A percentile compares a stretch with the other conserved stretches of the same genome.
phyloP scores from a whole-genome alignment of 176 grass and related monocot species.

The Oryza australiensis region DNA sequence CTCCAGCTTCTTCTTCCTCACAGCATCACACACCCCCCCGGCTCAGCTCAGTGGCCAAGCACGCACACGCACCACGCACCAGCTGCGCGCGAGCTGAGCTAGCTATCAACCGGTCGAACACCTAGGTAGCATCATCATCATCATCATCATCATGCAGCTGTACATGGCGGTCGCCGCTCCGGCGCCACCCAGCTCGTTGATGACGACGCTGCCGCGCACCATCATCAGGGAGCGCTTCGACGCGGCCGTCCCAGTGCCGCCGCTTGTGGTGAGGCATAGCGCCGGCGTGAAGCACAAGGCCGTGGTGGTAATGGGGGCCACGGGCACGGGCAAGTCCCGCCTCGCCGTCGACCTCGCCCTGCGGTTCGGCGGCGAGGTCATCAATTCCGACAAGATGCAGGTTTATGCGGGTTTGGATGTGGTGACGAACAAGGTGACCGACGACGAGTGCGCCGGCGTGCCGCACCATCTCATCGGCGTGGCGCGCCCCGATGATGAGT shows the following conservation, averaged over 20 bases:
- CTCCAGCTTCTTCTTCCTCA: background rate
- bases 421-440: slow-evolving; percentile 74
- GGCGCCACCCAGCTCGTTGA: slow-evolving; percentile 1
- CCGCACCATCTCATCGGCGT: slow-evolving; percentile 81
- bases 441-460: slow-evolving; percentile 56
- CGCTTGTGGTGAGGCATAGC: slow-evolving; percentile 19
- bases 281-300: slow-evolving; percentile 57
- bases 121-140: background rate
- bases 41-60: too few relatives aligned
- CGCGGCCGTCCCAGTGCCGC: background rate
- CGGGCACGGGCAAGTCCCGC: slow-evolving; percentile 86
- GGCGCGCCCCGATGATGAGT: slow-evolving; percentile 62
- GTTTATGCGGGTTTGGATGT: slow-evolving; percentile 66
- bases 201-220: background rate
- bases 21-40: background rate
- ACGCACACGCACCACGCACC: too few relatives aligned
- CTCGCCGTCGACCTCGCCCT: slow-evolving; percentile 77
- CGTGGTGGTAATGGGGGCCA: slow-evolving; percentile 82
- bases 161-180: slow-evolving; percentile 31
- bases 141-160: background rate
- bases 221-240: slow-evolving; percentile 23
- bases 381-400: slow-evolving; percentile 96
- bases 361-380: slow-evolving; percentile 63
- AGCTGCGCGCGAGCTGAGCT: background rate
- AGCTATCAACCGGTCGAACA: background rate